Evolutionary conservation across 179 eudicot species (phyloP), one percentile per base, ranked within the genome.

Genomic region (Spinacia oleracea): DNA sequence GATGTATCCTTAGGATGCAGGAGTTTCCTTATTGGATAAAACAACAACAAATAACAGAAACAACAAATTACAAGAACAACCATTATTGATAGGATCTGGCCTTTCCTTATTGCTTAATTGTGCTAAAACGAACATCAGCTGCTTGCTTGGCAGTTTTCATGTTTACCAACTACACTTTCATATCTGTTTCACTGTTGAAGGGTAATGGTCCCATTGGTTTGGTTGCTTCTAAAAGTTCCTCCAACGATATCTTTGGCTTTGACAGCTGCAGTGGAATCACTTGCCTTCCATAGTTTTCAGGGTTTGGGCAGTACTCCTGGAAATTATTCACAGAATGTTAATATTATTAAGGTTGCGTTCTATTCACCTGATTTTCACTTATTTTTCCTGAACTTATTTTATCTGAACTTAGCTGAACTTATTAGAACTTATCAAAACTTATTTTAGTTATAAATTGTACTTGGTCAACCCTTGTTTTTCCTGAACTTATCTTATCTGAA

Each of bases 131-230:
- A 20, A 38, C 14, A 40, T 64, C 27, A 18, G 29, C 51, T 66
- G 20, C 38, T 29, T 53, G 25, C n/a, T 53, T 1, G 53, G 62
- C 56, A 43, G 32, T 34, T 34, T 34, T 21, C 40, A 58, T 43
- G 65, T 56, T 43, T 67, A 23, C 43, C 23, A 78, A 32, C 46
- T 14, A 89, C 43, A 94, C 89, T 59, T 81, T 83, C 94, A 88
- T 89, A 78, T 94, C 96, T 34, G 96, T 88, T 84, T 89, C 90
- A 40, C 81, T 69, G 78, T 91, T 84, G 77, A 89, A 94, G 35
- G 90, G 89, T 78, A 88, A 88, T 76, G 92, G 91, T 51, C 82
- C 75, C 78, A 85, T 75, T 25, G 96, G 90, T 75, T 86, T 83
- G 38, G 94, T 85, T 77, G 94, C 97, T 83, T 88, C 88, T 46